Base-by-base conservation (phyloP, 441 rosid species). In the Macaranga tanarius region DNA sequence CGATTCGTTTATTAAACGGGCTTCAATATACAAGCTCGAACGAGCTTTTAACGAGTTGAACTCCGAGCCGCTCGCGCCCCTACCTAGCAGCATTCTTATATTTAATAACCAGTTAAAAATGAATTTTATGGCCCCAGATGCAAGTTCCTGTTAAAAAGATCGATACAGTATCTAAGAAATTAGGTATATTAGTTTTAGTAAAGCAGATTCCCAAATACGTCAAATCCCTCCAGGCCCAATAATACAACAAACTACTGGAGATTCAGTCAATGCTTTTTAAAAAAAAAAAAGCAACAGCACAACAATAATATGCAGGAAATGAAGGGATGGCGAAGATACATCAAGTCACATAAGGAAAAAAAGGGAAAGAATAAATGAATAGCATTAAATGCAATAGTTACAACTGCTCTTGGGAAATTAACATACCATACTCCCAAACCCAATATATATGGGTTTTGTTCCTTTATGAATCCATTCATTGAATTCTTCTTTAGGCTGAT, bases 391-490 rank as follows among this genome's bases (percentile, higher is more conserved):
- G 22, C 67, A 72, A 19, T 48, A 25, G 31, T 25, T 31, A 48
- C 28, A 31, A 64, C 19, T 64, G 62, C 50, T 60, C 0, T 45
- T 10, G 65, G 17, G 45, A 61, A 64, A 66, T 65, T 22, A 68
- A 42, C 87, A 74, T 90, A 93, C 99, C 99, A 95, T 95, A 90
- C 99, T 95, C 66, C 99, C 99, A 76, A 95, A 95, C 62, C 99
- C 98, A 62, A 95, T 86, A 86, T 95, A 95, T 67, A 93, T 79
- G 42, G 99, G 99, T 34, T 81, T 85, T 23, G 87, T 62, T 82
- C 99, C 99, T 76, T 81, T 90, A 72, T 78, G 74, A 79, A 93
- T 87, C 99, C 99, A 95, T 61, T 80, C 77, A 58, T 62, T 67
- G 81, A 95, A 89, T 76, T 88, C 88, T 75, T 86, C 86, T 70